Percentiles rank a stretch among this genome's conserved stretches.
phyloP scores from a whole-genome alignment of 2,329 filamentous ascomycete species.

The Aspergillus transmontanensis region DNA sequence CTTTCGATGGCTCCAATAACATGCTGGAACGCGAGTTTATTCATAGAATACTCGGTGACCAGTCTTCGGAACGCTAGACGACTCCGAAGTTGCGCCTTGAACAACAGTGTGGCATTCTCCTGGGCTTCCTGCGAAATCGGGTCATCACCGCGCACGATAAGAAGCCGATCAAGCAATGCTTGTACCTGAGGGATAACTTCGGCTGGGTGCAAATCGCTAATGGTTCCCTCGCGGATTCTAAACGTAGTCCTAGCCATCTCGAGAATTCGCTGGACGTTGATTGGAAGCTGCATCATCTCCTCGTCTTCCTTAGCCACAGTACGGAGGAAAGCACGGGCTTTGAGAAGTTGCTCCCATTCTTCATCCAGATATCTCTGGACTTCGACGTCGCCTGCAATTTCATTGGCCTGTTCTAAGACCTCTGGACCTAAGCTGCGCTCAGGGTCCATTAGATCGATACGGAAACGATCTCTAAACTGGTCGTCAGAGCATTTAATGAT shows the following conservation, averaged over 20 bases:
- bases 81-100: conserved; percentile 89
- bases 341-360: conserved; percentile 77
- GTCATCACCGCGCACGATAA: conserved; percentile 85
- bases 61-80: conserved; percentile 91
- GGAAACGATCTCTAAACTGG: conserved; percentile 79
- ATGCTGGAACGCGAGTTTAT: conserved; percentile 89
- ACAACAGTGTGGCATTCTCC: conserved; percentile 80
- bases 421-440: conserved; percentile 65
- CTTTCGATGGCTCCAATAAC: conserved; percentile 88
- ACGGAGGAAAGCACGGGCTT: conserved; percentile 77
- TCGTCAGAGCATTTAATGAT: conserved; percentile 77
- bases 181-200: conserved; percentile 83
- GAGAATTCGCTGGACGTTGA: conserved; percentile 89
- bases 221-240: conserved; percentile 79
- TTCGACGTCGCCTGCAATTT: conserved; percentile 83
- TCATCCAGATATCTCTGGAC: conserved; percentile 84
- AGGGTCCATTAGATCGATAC: conserved; percentile 80
- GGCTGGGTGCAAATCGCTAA: conserved; percentile 85
- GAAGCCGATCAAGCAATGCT: conserved; percentile 72
- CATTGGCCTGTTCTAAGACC: conserved; percentile 80
- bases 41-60: conserved; percentile 81
- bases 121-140: conserved; percentile 83
- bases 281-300: conserved; percentile 84
- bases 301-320: conserved; percentile 74
- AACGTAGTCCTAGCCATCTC: conserved; percentile 89